Evolutionary conservation across 305 asterid genomes (phyloP).

Genomic region (Salvia sclarea): DNA sequence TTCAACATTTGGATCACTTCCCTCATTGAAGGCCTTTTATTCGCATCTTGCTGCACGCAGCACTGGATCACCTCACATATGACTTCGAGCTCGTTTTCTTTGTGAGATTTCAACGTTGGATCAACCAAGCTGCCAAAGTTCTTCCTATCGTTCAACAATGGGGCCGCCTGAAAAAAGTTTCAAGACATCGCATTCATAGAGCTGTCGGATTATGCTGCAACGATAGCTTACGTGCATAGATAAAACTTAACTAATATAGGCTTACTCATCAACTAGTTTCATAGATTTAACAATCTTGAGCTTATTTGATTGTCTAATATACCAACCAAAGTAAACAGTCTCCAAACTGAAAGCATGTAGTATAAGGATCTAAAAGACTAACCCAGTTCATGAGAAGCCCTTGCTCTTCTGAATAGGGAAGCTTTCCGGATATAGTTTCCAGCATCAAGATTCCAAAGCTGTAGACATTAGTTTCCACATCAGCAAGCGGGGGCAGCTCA

Average conservation of each 20-base stretch:
- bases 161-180: slow-evolving; percentile 47
- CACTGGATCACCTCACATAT: slow-evolving; percentile 62
- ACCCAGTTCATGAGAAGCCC: slow-evolving; percentile 66
- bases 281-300: no score
- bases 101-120: slow-evolving; percentile 65
- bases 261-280: no score
- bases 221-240: no score
- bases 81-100: slow-evolving; percentile 64
- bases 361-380: not conserved
- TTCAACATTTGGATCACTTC: slow-evolving; percentile 57
- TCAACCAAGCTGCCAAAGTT: slow-evolving; percentile 48
- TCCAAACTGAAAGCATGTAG: not conserved
- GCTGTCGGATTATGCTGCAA: not conserved
- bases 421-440: slow-evolving; percentile 73
- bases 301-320: not conserved
- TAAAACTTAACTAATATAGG: no score
- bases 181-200: not conserved
- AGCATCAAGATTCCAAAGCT: slow-evolving; percentile 76
- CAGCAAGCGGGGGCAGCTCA: slow-evolving; percentile 52
- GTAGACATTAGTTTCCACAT: slow-evolving; percentile 60
- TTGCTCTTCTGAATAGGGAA: slow-evolving; percentile 58
- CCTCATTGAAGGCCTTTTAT: slow-evolving; percentile 59
- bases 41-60: slow-evolving; percentile 52
- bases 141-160: slow-evolving; percentile 51
- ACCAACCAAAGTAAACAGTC: not conserved